These are phyloP conservation scores for Microcera coccophila DNA, from an alignment of 2,329 filamentous ascomycete genomes.

Conservation along the genomic window DNA sequence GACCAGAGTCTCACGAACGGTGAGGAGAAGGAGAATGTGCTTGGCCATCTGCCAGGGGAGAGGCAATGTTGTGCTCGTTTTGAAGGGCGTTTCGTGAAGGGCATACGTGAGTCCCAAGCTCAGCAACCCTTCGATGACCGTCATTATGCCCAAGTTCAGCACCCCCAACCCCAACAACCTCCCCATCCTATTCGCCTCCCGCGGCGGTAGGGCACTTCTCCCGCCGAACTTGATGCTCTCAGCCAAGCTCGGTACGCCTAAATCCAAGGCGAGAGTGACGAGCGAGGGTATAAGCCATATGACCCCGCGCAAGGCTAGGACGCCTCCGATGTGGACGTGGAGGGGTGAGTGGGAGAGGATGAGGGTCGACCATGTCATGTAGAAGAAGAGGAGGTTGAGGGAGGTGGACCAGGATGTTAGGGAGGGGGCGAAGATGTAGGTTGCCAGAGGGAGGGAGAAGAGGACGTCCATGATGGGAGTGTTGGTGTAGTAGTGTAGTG, in stretches of 20 bases:
- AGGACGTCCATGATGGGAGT: slow-evolving; percentile 55
- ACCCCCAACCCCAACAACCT: slow-evolving; percentile 41
- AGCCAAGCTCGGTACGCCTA: slow-evolving; percentile 63
- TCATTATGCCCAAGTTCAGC: slow-evolving; percentile 44
- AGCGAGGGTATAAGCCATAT: slow-evolving; percentile 73
- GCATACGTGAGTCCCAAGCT: slow-evolving; percentile 35
- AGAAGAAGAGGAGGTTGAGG: slow-evolving; percentile 83
- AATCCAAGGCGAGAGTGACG: slow-evolving; percentile 69
- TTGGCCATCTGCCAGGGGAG: slow-evolving; percentile 52
- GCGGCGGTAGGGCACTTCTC: slow-evolving; percentile 45
- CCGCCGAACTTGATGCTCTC: slow-evolving; percentile 66
- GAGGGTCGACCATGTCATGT: slow-evolving; percentile 83
- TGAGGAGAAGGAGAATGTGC: slow-evolving; percentile 43
- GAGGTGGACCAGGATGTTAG: slow-evolving; percentile 70
- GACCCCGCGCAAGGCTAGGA: slow-evolving; percentile 60
- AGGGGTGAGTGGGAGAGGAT: slow-evolving; percentile 72
- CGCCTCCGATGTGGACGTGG: slow-evolving; percentile 69
- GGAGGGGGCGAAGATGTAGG: slow-evolving; percentile 60
- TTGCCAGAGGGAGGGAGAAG: slow-evolving; percentile 68
- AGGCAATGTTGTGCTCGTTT: slow-evolving; percentile 46
- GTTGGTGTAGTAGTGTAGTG: slow-evolving; percentile 2
- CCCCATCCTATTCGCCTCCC: slow-evolving; percentile 33
- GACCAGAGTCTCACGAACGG: slow-evolving; percentile 54
- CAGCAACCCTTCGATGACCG: slow-evolving; percentile 41
- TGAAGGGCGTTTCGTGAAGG: slow-evolving; percentile 42